Percentiles rank a stretch among this genome's conserved stretches.
phyloP scores from a whole-genome alignment of 148 eudicot species.

The Amaranthus hypochondriacus region DNA sequence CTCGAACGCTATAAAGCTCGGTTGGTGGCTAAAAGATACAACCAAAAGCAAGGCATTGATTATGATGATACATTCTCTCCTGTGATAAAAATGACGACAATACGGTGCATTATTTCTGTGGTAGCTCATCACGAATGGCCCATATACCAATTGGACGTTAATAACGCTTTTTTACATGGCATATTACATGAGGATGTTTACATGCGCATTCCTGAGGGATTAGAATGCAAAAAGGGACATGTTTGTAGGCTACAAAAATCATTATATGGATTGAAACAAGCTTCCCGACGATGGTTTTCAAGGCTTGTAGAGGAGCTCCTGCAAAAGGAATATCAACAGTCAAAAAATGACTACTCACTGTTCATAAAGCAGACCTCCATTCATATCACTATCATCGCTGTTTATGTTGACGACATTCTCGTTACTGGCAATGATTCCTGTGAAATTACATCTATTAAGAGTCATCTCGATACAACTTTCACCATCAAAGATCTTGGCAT shows the following conservation, averaged over 20 bases:
- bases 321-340: neutral
- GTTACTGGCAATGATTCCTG: neutral
- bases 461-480: neutral
- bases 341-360: neutral
- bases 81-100: no score
- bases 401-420: slow-evolving; percentile 6
- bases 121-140: no score
- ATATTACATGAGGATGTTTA: no score
- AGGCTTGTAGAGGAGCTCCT: neutral
- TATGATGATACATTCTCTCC: no score
- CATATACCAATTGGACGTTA: no score
- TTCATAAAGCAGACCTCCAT: neutral
- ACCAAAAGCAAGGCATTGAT: no score
- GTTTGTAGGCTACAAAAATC: neutral
- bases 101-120: no score
- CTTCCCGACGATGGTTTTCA: neutral
- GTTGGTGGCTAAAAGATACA: no score
- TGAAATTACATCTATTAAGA: neutral
- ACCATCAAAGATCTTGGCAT: neutral
- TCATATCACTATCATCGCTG: neutral
- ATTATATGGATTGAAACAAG: neutral
- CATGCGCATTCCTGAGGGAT: no score
- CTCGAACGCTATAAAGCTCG: no score
- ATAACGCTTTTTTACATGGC: no score
- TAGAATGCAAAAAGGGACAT: no score